Percentiles rank a stretch among this genome's conserved stretches.
Evolutionary conservation across 108 stramenopile species (phyloP).

Genomic region (Bacterosira constricta): DNA sequence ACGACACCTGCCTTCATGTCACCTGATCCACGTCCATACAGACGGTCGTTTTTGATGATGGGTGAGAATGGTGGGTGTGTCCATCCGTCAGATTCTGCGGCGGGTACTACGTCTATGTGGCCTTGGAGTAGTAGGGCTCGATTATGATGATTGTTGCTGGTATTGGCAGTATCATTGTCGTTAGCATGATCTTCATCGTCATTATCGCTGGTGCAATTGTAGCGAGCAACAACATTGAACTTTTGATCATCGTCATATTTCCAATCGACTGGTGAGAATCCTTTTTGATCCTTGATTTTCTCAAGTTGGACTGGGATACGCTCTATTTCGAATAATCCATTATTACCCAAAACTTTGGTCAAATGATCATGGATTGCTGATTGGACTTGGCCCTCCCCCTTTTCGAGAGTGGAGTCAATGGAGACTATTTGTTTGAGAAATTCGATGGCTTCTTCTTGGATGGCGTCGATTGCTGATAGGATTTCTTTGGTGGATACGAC

Average conservation of each 20-base stretch:
- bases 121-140: slow-evolving; percentile 16
- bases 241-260: slow-evolving; percentile 18
- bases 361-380: background rate
- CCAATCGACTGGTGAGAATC: slow-evolving; percentile 36
- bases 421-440: slow-evolving; percentile 23
- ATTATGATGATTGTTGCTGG: background rate
- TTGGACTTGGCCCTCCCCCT: slow-evolving; percentile 22
- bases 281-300: slow-evolving; percentile 2
- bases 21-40: slow-evolving; percentile 35
- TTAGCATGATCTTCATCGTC: background rate
- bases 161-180: background rate
- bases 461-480: slow-evolving; percentile 17
- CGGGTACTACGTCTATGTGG: slow-evolving; percentile 28
- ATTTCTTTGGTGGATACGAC: slow-evolving; percentile 8
- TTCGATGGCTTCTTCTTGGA: slow-evolving; percentile 17
- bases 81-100: slow-evolving; percentile 18
- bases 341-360: background rate
- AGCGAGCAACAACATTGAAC: slow-evolving; percentile 30
- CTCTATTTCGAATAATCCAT: background rate
- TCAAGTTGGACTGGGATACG: slow-evolving; percentile 21
- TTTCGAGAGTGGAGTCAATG: slow-evolving; percentile 34
- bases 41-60: background rate
- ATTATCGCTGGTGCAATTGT: background rate
- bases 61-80: slow-evolving; percentile 24
- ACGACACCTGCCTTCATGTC: slow-evolving; percentile 36